Evolutionary conservation across 371 early-diverging fungal genomes (phyloP), one percentile per base, ranked within the genome.

Genomic region (Capniomyces stellatus): DNA sequence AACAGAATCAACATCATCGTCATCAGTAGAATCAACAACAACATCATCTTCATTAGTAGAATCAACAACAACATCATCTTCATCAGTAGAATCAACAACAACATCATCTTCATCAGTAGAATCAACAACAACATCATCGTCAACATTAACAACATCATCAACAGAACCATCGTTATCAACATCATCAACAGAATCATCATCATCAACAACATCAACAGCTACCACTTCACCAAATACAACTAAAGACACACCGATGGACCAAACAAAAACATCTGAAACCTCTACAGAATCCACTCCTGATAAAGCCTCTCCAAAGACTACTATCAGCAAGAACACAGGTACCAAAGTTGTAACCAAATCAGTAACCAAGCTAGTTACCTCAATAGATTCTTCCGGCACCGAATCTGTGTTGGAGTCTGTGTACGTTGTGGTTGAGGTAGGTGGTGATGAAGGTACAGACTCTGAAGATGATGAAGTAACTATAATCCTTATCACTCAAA

Each of bases 11-110:
- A 30, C 52, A 12, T 13, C 13, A n/a, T n/a, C 55, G 29, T 41
- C 31, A 42, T 19, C 24, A 29, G 48, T 51, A 43, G 27, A 46
- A 29, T 1, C 47, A 40, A 30, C 54, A 46, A 40, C 54, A 52
- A 52, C 56, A 19, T 24, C 52, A n/a, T 27, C 51, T 40, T 27
- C 43, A 41, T 28, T n/a, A n/a, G 25, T 49, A 55, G 29, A 43
- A 10, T 31, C 49, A 39, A 44, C 42, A 30, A 40, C 28, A 28
- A n/a, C 40, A 13, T 13, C 40, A 40, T n/a, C 40, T 13, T 13
- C 40, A 40, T 13, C 40, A 12, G n/a, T n/a, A 13, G 13, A 12
- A 13, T 13, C 40, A 13, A 40, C 40, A 40, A 12, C 40, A 40
- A 40, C 40, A 40, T 13, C 40, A 12, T 13, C 40, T 40, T 40